Base-by-base conservation (phyloP, 495 filamentous ascomycete species). In the Tuber aestivum region DNA sequence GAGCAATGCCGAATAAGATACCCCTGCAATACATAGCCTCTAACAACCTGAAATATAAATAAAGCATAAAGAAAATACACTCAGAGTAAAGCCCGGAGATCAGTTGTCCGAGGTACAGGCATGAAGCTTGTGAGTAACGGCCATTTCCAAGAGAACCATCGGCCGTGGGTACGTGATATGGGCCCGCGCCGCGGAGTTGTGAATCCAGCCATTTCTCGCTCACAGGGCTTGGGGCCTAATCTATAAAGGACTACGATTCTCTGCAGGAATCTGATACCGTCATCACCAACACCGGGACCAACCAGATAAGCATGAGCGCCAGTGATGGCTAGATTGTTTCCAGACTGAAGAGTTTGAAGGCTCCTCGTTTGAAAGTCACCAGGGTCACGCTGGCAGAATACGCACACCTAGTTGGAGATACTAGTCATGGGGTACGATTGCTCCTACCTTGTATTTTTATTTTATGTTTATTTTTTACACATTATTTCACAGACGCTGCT, bases 371-470 rank as follows among this genome's bases (percentile, higher is more conserved):
- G 81, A 88, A 87, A 81, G 92, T 95, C n/a, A 93, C 91, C 77
- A 89, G 95, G 48, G 95, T 95, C 70, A 91, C 91, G 70, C 82
- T 99, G 84, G 95, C 93, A 18, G 98, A 99, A 87, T 99, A 97
- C 86, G 93, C 92, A 48, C 83, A 84, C 48, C 82, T 93, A 80
- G 91, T 93, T 10, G 89, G 90, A 41, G 91, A 93, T 87, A 91
- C 91, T 70, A 91, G 90, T 82, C 88, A 90, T 81, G 91, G 91
- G 71, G 88, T 83, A 78, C 74, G 79, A 79, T 79, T 65, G 70
- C 74, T 77, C 77, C 70, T 75, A 70, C 78, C 75, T 77, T 77
- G 76, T 48, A 74, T 77, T 78, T 21, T 20, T 45, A 20, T 45
- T 20, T 20, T 82, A n/a, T 76, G 14, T 27, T 61, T 75, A 40